Conservation (phyloP, 192 early-diverging fungal species). For the Powellomyces hirtus region DNA sequence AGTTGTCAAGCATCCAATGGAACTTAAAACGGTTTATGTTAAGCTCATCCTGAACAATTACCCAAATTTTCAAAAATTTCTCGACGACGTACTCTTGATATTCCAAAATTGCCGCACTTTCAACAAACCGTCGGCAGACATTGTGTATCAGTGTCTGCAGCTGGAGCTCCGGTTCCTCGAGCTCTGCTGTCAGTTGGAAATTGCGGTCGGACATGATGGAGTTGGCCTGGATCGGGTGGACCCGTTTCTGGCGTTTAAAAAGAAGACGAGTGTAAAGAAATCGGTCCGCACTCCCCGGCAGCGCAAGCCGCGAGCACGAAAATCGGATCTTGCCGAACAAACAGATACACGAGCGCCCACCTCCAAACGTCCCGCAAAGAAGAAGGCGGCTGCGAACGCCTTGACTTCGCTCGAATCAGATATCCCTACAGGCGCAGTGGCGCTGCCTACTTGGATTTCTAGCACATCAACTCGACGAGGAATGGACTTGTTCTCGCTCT, state of each 20-base stretch:
- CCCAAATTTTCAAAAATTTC: neutral
- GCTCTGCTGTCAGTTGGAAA: neutral
- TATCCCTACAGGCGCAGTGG: no score
- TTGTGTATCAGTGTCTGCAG: neutral
- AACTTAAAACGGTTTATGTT: constrained; percentile 7
- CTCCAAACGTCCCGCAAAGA: no score
- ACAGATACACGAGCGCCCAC: no score
- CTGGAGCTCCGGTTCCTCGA: constrained; percentile 11
- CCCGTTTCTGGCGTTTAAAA: neutral
- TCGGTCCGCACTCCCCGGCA: neutral
- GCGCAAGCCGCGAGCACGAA: no score
- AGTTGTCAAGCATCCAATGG: constrained; percentile 8
- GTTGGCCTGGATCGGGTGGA: neutral
- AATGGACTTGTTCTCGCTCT: no score
- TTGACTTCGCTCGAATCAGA: no score
- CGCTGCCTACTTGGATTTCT: no score
- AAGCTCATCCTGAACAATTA: constrained; percentile 17
- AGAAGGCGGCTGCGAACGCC: no score
- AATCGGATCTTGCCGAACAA: no score
- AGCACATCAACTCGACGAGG: no score
- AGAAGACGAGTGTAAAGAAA: neutral
- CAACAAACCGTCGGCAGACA: neutral
- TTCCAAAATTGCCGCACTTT: constrained; percentile 14
- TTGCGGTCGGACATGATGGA: neutral
- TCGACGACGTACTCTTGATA: constrained; percentile 11